Evolutionary conservation across 2,329 filamentous ascomycete genomes (phyloP).

Genomic region (Scopulariopsis brevicaulis): DNA sequence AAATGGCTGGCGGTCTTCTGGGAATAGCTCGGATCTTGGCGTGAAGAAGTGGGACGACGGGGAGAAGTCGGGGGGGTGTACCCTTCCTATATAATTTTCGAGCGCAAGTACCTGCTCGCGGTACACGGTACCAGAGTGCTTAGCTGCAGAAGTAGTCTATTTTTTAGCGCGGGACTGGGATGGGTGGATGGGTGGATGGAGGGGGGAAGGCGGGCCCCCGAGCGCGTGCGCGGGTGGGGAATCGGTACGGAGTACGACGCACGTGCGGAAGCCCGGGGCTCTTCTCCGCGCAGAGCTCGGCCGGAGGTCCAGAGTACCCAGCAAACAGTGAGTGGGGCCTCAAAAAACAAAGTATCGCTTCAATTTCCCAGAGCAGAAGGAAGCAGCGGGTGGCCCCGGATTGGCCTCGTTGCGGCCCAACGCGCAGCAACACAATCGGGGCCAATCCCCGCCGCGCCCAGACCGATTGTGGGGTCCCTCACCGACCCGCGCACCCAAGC

Average conservation of each 20-base stretch:
- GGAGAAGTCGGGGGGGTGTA: conserved; percentile 1
- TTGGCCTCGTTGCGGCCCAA: conserved; percentile 2
- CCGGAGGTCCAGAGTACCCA: not conserved
- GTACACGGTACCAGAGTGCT: not conserved
- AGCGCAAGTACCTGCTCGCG: not conserved
- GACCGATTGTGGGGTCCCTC: not conserved
- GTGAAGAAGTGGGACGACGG: not conserved
- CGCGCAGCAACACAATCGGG: not conserved
- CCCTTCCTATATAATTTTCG: conserved; percentile 3
- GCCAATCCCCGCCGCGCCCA: not conserved
- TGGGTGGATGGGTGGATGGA: not conserved
- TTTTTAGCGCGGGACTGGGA: not conserved
- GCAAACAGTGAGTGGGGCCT: not conserved
- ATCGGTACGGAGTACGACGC: no score
- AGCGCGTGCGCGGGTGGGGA: not conserved
- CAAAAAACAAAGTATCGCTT: not conserved
- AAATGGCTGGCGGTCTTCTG: not conserved
- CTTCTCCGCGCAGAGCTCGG: not conserved
- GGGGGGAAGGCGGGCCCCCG: not conserved
- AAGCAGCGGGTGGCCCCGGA: not conserved
- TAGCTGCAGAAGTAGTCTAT: not conserved
- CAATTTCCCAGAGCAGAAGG: not conserved
- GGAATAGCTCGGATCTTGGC: not conserved
- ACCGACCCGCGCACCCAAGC: not conserved
- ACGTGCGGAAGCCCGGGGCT: no score